These are phyloP conservation scores for Xanthoconium purpureum DNA, from an alignment of 768 basidiomycete genomes.

Conservation along the genomic window DNA sequence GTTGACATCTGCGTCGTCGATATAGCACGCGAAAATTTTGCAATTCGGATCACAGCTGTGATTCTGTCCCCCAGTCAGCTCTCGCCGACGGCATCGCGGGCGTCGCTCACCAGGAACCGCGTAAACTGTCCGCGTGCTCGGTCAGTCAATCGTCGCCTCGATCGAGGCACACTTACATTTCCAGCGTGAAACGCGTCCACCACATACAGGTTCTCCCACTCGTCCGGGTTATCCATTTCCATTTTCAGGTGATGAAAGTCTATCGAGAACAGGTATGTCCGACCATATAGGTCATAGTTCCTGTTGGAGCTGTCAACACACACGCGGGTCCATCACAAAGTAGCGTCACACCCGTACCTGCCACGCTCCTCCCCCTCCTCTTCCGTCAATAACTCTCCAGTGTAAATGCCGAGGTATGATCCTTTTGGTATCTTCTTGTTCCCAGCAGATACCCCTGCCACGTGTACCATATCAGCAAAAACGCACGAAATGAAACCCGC, in stretches of 20 bases:
- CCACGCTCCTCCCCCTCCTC: slow-evolving; percentile 66
- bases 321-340: background rate
- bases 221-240: slow-evolving; percentile 23
- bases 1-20: slow-evolving; percentile 69
- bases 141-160: slow-evolving; percentile 2
- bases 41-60: slow-evolving; percentile 92
- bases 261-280: slow-evolving; percentile 80
- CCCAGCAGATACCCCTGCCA: slow-evolving; percentile 67
- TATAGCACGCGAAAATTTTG: slow-evolving; percentile 65
- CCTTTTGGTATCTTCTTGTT: slow-evolving; percentile 61
- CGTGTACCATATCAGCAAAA: background rate
- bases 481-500: background rate
- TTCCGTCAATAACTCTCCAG: slow-evolving; percentile 79
- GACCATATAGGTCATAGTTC: slow-evolving; percentile 67
- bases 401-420: slow-evolving; percentile 78
- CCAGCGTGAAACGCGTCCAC: slow-evolving; percentile 89
- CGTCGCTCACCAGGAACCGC: slow-evolving; percentile 68
- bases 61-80: slow-evolving; percentile 49
- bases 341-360: slow-evolving; percentile 39
- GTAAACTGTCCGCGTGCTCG: slow-evolving; percentile 63
- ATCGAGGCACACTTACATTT: slow-evolving; percentile 52
- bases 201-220: slow-evolving; percentile 41
- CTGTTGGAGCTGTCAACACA: slow-evolving; percentile 34
- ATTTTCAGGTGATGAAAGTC: slow-evolving; percentile 69
- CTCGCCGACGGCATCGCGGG: background rate